phyloP scores from a whole-genome alignment of 176 grass and related monocot species.

The Eremochloa ophiuroides region DNA sequence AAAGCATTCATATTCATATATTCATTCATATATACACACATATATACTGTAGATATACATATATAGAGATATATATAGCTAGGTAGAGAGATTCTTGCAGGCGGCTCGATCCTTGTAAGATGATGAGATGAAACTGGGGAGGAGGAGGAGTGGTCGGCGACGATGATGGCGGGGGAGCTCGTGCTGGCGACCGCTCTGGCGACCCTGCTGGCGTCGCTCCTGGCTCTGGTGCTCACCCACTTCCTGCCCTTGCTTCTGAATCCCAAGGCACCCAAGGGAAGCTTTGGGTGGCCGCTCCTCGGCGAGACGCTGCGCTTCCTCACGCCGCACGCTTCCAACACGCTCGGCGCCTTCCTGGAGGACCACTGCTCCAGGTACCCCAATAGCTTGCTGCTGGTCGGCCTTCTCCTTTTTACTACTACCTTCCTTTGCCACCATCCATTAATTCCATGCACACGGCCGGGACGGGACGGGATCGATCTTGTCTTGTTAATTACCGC shows the following conservation, averaged over 20 bases:
- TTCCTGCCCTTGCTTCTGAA: slow-evolving; percentile 72
- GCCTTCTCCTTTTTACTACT: no score
- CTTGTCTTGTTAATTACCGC: not conserved
- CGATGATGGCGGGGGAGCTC: slow-evolving; percentile 60
- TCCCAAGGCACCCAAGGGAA: slow-evolving; percentile 50
- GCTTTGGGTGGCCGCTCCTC: slow-evolving; percentile 81
- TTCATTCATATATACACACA: not conserved
- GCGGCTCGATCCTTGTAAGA: no score
- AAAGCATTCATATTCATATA: not conserved
- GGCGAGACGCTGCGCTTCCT: slow-evolving; percentile 80
- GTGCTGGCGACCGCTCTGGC: slow-evolving; percentile 29
- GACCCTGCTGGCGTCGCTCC: slow-evolving; percentile 41
- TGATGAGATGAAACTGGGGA: no score
- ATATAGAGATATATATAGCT: not conserved
- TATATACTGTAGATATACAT: not conserved
- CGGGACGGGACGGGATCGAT: no score
- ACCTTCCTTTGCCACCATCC: not conserved
- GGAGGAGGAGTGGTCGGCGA: not conserved
- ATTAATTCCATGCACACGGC: not conserved
- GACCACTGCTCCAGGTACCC: slow-evolving; percentile 74
- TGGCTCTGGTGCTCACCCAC: slow-evolving; percentile 51
- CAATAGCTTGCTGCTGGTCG: not conserved
- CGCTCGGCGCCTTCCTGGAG: slow-evolving; percentile 66
- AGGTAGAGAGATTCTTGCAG: not conserved
- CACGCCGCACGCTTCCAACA: slow-evolving; percentile 65